Conservation (phyloP, 2,329 filamentous ascomycete genomes). For the Boeremia exigua region DNA sequence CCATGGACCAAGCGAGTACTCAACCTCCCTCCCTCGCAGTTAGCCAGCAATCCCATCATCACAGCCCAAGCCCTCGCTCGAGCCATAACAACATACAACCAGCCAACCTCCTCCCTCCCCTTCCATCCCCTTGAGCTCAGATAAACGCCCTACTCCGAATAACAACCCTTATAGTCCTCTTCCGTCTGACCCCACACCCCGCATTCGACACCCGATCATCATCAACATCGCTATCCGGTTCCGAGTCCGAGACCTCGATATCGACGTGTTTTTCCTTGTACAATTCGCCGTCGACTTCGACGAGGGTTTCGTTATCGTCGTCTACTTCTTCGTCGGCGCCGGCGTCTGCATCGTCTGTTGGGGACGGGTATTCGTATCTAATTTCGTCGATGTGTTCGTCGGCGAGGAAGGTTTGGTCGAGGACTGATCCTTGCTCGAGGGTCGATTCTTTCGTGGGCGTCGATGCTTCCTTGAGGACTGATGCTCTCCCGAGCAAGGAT, state of each 20-base stretch:
- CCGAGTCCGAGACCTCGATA: conserved; percentile 29
- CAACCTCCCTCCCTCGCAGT: no score
- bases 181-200: conserved; percentile 33
- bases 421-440: conserved; percentile 19
- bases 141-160: conserved; percentile 47
- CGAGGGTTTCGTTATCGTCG: conserved; percentile 17
- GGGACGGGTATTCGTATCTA: no score
- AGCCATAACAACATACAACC: no score
- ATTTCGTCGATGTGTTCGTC: not conserved
- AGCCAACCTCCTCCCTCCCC: no score
- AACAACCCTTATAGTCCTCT: conserved; percentile 39
- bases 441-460: no score
- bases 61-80: not conserved
- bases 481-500: no score
- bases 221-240: conserved; percentile 24
- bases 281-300: conserved; percentile 17
- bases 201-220: conserved; percentile 19
- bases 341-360: not conserved
- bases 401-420: conserved; percentile 22
- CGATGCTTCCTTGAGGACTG: no score
- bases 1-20: not conserved
- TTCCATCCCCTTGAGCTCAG: no score
- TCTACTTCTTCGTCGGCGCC: not conserved
- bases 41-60: not conserved
- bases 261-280: conserved; percentile 25